phyloP scores from a whole-genome alignment of 2,329 filamentous ascomycete species.

The Colletotrichum caudatum region DNA sequence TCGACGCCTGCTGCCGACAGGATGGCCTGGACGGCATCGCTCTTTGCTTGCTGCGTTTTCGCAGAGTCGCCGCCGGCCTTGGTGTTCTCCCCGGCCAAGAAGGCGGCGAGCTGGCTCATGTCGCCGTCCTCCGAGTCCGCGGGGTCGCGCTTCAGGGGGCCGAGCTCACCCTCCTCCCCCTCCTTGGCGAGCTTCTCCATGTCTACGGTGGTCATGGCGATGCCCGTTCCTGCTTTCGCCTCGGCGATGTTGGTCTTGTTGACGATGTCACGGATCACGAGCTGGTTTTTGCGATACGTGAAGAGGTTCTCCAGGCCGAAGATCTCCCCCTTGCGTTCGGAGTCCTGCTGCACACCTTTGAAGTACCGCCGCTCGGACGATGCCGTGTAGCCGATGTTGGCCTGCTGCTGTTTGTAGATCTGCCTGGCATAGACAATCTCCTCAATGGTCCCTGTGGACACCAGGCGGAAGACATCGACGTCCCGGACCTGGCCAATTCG shows the following conservation, averaged over 20 bases:
- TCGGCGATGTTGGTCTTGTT: constrained; percentile 99
- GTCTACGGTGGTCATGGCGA: constrained; percentile 82
- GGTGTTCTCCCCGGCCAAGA: constrained; percentile 55
- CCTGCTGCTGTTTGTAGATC: constrained; percentile 99
- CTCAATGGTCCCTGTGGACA: constrained; percentile 93
- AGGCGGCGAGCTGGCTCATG: constrained; percentile 67
- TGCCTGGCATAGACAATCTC: constrained; percentile 97
- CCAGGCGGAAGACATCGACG: constrained; percentile 93
- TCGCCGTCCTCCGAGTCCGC: constrained; percentile 67
- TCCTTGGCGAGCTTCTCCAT: constrained; percentile 71
- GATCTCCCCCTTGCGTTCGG: constrained; percentile 88
- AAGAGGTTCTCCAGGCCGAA: constrained; percentile 93
- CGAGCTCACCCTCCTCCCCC: constrained; percentile 60
- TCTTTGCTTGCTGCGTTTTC: constrained; percentile 61
- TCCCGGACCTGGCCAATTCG: constrained; percentile 93
- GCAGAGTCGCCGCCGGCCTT: constrained; percentile 57
- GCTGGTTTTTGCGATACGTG: constrained; percentile 80
- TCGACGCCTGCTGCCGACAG: constrained; percentile 88
- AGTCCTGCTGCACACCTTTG: constrained; percentile 89
- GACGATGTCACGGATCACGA: constrained; percentile 92
- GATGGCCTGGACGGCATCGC: constrained; percentile 89
- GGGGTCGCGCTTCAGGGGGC: constrained; percentile 58
- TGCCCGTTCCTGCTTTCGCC: constrained; percentile 85
- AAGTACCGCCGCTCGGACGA: constrained; percentile 95
- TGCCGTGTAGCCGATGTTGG: constrained; percentile 96